Evolutionary conservation across 2,329 filamentous ascomycete genomes (phyloP).

Genomic region (Colletotrichum truncatum): DNA sequence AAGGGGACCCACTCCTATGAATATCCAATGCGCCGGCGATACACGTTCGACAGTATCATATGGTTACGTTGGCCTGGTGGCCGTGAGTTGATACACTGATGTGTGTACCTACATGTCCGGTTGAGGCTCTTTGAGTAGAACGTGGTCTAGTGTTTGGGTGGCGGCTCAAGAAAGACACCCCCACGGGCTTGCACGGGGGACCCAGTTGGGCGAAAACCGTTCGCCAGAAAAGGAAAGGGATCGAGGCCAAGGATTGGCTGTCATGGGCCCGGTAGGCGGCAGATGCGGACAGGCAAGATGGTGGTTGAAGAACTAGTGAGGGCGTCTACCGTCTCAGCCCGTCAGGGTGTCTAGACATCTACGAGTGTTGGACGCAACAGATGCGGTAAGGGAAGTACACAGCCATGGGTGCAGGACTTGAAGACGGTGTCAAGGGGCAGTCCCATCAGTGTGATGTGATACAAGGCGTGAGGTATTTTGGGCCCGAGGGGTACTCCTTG

Average conservation of each 20-base stretch:
- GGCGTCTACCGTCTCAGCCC: constrained; percentile 23
- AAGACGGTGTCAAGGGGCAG: constrained; percentile 13
- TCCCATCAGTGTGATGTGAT: constrained; percentile 16
- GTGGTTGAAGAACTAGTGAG: constrained; percentile 30
- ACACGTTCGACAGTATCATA: constrained; percentile 4
- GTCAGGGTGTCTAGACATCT: not conserved
- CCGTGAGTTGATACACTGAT: not conserved
- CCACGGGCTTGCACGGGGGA: constrained; percentile 16
- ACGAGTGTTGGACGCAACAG: constrained; percentile 2
- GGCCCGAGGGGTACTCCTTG: constrained; percentile 17
- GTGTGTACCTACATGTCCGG: not conserved
- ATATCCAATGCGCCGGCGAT: not conserved
- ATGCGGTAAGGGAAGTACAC: constrained; percentile 13
- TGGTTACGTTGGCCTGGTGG: constrained; percentile 1
- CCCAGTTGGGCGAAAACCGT: constrained; percentile 26
- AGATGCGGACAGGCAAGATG: constrained; percentile 42
- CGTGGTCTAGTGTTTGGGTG: constrained; percentile 21
- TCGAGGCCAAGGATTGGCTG: constrained; percentile 3
- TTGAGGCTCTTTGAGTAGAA: constrained; percentile 26
- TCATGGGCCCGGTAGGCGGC: constrained; percentile 20
- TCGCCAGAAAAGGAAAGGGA: constrained; percentile 23
- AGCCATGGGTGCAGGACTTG: constrained; percentile 1
- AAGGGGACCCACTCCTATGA: constrained; percentile 13
- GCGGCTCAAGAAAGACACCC: constrained; percentile 12
- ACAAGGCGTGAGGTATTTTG: constrained; percentile 23